Base-by-base conservation (phyloP, 164 flowering plant genomes). In the Aristolochia contorta region DNA sequence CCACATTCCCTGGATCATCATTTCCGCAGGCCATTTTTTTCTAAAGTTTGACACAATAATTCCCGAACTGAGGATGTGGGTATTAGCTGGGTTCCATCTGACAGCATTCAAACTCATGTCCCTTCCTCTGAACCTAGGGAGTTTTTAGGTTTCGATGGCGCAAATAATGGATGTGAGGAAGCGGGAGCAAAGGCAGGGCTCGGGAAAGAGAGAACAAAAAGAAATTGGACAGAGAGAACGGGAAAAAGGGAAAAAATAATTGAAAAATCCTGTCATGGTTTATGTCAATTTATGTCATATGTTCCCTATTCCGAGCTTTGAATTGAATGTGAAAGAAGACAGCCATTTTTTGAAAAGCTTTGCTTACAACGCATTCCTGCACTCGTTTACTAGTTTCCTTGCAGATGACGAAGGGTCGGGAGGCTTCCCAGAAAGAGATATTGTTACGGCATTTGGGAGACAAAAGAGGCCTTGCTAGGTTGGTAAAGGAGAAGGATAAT, bases 241-340 rank as follows among this genome's bases (percentile, higher is more conserved):
- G 43, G 7, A 10, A 37, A 37, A 37, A 37, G 43, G 7, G 7
- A 37, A 37, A 10, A 4, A 20, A 49, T 2, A 49, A 20, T 6
- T 19, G 1, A 48, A 15, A 48, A 12, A 20, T 18, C 53, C 19
- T 49, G 7, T 49, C 53, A 18, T 20, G 21, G 20, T 33, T 27
- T 56, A 56, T 37, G 30, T 56, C 58, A 56, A 24, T 56, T 56
- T 30, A 25, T 56, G 24, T 56, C 58, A 27, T 49, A 18, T 56
- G 43, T 56, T 56, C 30, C 58, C 58, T 13, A 1, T 56, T 27
- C 43, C 45, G 24, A 56, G 19, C 27, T 56, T 56, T 56, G 58
- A 27, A 27, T 56, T 56, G 19, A 56, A 56, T 56, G 58, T 16
- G 20, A 56, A 56, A 15, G 21, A 14, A 27, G 43, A 56, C 45